Evolutionary conservation across 169 alveolate genomes (phyloP).

Genomic region (Plasmodium cynomolgi): DNA sequence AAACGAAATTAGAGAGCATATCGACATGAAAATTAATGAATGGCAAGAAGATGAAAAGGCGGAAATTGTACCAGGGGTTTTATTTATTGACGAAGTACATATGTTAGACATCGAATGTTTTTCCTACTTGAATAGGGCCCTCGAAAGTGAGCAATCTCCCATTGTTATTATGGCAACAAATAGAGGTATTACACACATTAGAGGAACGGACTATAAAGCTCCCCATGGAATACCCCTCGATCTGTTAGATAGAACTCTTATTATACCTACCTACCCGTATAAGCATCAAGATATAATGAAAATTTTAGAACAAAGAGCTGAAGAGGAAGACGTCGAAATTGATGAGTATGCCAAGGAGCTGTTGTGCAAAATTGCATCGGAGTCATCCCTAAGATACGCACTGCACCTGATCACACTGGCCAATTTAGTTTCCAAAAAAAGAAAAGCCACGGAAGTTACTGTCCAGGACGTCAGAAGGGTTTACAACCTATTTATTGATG

Average conservation of each 20-base stretch:
- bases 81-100: conserved; percentile 99
- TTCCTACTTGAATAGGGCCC: conserved; percentile 97
- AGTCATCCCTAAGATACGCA: conserved; percentile 96
- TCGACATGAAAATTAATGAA: conserved; percentile 98
- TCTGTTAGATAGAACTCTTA: conserved; percentile 97
- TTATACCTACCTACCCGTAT: conserved; percentile 97
- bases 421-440: conserved; percentile 91
- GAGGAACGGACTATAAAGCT: conserved; percentile 98
- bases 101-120: conserved; percentile 99
- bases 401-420: conserved; percentile 93
- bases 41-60: conserved; percentile 99
- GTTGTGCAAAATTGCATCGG: conserved; percentile 95
- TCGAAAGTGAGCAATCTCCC: conserved; percentile 98
- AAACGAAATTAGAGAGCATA: conserved; percentile 97
- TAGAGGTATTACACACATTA: conserved; percentile 96
- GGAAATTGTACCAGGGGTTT: conserved; percentile 95
- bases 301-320: conserved; percentile 96
- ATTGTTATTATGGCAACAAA: conserved; percentile 99
- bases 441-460: conserved; percentile 92
- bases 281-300: conserved; percentile 91
- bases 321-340: conserved; percentile 98
- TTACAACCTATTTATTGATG: conserved; percentile 96
- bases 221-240: conserved; percentile 99
- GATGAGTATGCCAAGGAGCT: conserved; percentile 95
- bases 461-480: conserved; percentile 96